Base-by-base conservation (phyloP, 768 basidiomycete species). In the Boletus tomentosulus region DNA sequence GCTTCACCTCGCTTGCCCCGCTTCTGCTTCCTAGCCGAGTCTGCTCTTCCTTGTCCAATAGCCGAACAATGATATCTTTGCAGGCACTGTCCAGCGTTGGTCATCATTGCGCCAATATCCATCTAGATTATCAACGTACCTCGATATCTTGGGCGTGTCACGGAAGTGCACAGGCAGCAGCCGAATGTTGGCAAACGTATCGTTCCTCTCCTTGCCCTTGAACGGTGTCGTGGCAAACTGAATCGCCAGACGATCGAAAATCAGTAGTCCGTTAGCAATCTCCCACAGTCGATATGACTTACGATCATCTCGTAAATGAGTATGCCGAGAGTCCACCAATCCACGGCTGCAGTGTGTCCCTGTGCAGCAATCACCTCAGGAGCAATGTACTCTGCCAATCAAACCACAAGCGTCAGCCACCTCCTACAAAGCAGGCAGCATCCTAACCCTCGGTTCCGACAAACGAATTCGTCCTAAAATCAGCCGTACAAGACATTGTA, bases 281-380 rank as follows among this genome's bases (percentile, higher is more conserved):
- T 48, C 56, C 52, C 60, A 61, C 63, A 60, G 38, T 47, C 52
- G 45, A 47, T 47, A 47, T 50, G 66, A 72, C 91, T 80, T 79
- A 93, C 91, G 73, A 95, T 93, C 92, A 97, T 97, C 76, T 99
- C 97, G 76, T 94, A 97, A 64, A 98, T 92, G 65, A 99, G 83
- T 65, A 98, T 98, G 37, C 97, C 97, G 47, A 98, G 77, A 31
- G 97, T 98, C 97, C 92, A 95, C 96, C 96, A 99, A 74, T 99
- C 97, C 48, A 99, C 97, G 13, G 96, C 95, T 57, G 93, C 93
- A 35, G 95, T 97, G 72, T 99, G 97, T 16, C 97, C 96, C 69
- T 89, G 83, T 45, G 92, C 92, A 62, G 90, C 89, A 68, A 99
- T 97, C 55, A 99, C 97, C 76, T 99, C 97, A 57, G 96, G 96